Base-by-base conservation (phyloP, 192 early-diverging fungal species). In the Endogone sp. region DNA sequence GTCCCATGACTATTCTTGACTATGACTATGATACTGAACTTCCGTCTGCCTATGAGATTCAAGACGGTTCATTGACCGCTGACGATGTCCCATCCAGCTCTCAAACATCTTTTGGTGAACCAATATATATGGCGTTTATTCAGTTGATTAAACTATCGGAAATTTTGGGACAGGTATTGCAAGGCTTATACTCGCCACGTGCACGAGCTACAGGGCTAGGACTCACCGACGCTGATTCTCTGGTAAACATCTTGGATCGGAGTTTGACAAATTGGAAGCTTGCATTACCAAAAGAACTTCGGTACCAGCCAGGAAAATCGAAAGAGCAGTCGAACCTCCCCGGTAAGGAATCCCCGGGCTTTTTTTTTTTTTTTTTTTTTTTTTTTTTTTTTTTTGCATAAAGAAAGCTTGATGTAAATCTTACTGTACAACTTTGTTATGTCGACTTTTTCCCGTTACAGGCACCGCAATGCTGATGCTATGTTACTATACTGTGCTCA, bases 1-100 rank as follows among this genome's bases (percentile, higher is more conserved):
- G 77, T 57, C 78, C 82, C 9, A 62, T 82, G 3, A 68, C 75
- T 10, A 79, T 84, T 60, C 64, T 78, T 2, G 80, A 86, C 26
- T 69, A 71, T 22, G 77, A 79, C 10, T 75, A 74, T 63, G 73
- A 74, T 65, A 70, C 74, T 55, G 70, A 70, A 29, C 22, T 74
- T 10, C 77, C 77, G 22, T 66, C 72, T 0, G 21, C 54, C 3
- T 75, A 64, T 21, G 77, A 79, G 64, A 25, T 78, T 3, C 61
- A 68, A 3, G 21, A 60, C 13, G 22, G 60, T 16, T n/a, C 27
- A 3, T 31, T 26, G 27, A 25, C 4, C 8, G 11, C 11, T 2
- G 11, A 22, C 4, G 56, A 64, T 2, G 21, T n/a, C n/a, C n/a
- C n/a, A n/a, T n/a, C n/a, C n/a, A n/a, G n/a, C n/a, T n/a, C 25